Evolutionary conservation across 495 filamentous ascomycete species (phyloP).

Genomic region (Endocarpon pusillum): DNA sequence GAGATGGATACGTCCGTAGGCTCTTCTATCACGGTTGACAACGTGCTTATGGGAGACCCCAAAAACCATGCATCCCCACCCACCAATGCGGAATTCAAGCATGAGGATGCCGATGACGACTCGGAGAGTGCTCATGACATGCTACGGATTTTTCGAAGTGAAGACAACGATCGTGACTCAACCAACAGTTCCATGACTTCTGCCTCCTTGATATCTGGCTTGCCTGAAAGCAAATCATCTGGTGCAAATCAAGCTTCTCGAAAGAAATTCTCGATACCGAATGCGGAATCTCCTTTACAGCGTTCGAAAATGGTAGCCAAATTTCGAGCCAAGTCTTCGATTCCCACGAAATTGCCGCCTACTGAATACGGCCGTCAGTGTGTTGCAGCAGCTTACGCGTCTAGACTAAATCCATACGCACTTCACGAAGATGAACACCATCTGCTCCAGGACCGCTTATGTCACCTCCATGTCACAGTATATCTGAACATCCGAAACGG

Average conservation of each 20-base stretch:
- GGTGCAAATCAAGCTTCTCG: not conserved
- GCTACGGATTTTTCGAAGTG: not conserved
- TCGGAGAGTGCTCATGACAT: not conserved
- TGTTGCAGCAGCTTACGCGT: slow-evolving; percentile 72
- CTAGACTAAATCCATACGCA: slow-evolving; percentile 74
- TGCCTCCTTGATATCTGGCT: not conserved
- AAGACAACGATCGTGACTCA: slow-evolving; percentile 1
- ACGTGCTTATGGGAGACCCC: no score
- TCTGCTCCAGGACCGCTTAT: slow-evolving; percentile 64
- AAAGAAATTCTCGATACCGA: no score
- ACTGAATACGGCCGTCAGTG: slow-evolving; percentile 75
- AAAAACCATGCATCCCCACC: no score
- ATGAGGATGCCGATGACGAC: not conserved
- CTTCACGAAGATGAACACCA: slow-evolving; percentile 75
- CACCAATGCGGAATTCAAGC: no score
- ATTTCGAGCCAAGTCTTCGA: slow-evolving; percentile 53
- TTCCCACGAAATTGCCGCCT: slow-evolving; percentile 54
- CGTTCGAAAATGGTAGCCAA: slow-evolving; percentile 4
- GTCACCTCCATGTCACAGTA: slow-evolving; percentile 76
- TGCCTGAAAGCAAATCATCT: not conserved
- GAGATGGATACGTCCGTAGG: no score
- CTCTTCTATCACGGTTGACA: no score
- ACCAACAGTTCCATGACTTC: slow-evolving; percentile 1
- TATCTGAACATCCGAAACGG: slow-evolving; percentile 96
- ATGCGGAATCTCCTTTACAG: not conserved